Evolutionary conservation across 331 rosid species (phyloP).

Genomic region (Malus hybrid): DNA sequence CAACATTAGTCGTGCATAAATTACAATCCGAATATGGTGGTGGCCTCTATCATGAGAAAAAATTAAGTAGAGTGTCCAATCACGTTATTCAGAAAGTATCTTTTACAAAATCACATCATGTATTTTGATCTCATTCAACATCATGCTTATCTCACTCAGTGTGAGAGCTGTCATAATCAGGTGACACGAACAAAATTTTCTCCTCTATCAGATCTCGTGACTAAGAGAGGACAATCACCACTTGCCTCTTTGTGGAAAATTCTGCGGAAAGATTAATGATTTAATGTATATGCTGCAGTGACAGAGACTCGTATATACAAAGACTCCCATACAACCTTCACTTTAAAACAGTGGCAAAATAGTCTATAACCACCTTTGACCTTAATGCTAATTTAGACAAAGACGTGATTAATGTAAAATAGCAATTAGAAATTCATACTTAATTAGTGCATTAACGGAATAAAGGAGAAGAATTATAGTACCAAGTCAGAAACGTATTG

Average conservation of each 20-base stretch:
- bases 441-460: background rate
- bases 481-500: constrained; percentile 95
- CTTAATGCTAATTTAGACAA: background rate
- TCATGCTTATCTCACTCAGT: rapidly evolving
- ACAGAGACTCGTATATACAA: no score
- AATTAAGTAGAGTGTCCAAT: background rate
- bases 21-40: background rate
- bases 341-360: no score
- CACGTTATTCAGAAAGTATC: no score
- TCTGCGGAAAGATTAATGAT: no score
- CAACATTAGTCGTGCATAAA: background rate
- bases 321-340: background rate
- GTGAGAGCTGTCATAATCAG: background rate
- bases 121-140: background rate
- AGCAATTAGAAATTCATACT: background rate
- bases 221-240: background rate
- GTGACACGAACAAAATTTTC: rapidly evolving
- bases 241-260: no score
- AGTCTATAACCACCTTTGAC: background rate
- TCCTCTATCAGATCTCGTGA: no score
- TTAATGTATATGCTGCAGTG: no score
- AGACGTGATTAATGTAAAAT: background rate
- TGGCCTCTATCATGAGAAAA: background rate
- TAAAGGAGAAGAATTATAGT: background rate
- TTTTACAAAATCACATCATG: no score